These are phyloP conservation scores for Solanum chmielewskii DNA, from an alignment of 257 asterid species.

Conservation along the genomic window DNA sequence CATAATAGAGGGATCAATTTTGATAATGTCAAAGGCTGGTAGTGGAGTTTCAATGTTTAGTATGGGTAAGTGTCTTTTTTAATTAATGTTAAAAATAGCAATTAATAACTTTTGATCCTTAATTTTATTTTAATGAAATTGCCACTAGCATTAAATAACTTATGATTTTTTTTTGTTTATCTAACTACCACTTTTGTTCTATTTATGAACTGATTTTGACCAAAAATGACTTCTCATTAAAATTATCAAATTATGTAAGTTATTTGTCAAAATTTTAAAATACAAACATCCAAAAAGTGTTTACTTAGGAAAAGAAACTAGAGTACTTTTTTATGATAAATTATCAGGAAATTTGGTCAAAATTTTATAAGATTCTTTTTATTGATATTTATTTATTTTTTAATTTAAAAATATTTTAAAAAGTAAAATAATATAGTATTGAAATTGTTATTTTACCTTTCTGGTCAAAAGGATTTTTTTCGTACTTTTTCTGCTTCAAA, in stretches of 20 bases:
- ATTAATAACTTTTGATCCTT: not conserved
- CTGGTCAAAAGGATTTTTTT: no score
- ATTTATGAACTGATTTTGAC: not conserved
- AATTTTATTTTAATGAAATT: not conserved
- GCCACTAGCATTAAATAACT: no score
- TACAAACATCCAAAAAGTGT: not conserved
- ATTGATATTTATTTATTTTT: no score
- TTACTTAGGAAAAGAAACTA: not conserved
- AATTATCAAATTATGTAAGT: not conserved
- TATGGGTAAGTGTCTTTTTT: conserved; percentile 24
- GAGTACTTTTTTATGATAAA: no score
- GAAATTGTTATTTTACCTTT: no score
- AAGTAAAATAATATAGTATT: no score
- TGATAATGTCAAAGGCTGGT: conserved; percentile 55
- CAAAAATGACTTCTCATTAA: not conserved
- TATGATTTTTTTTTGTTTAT: no score
- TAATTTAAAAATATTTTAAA: no score
- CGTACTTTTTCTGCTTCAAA: no score
- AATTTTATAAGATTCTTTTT: no score
- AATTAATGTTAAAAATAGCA: not conserved
- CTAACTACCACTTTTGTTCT: not conserved
- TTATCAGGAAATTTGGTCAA: no score
- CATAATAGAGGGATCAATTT: conserved; percentile 39
- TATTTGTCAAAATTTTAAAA: not conserved
- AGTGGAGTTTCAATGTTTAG: conserved; percentile 53